A percentile compares a stretch with the other conserved stretches of the same genome.
These are phyloP conservation scores for Fusarium decemcellulare DNA, from an alignment of 2,329 filamentous ascomycete genomes.

Conservation along the genomic window DNA sequence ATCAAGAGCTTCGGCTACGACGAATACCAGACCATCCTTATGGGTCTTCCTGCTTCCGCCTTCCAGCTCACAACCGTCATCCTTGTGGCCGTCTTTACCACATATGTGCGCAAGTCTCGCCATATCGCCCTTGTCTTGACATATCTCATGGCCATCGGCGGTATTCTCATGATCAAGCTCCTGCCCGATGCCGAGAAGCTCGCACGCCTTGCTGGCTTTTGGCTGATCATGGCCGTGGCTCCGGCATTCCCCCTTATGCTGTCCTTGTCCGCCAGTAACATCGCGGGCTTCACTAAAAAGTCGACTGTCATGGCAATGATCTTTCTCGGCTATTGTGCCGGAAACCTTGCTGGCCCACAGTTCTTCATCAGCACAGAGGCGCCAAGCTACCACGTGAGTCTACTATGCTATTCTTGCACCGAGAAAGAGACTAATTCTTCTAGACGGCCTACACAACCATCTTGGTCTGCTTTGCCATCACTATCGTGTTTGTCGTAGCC, in stretches of 20 bases:
- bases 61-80: constrained; percentile 37
- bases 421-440: constrained; percentile 2
- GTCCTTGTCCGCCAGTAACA: constrained; percentile 69
- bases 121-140: constrained; percentile 19
- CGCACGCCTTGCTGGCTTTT: constrained; percentile 37
- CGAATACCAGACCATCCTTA: constrained; percentile 31
- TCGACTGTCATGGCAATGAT: constrained; percentile 68
- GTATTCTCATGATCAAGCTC: constrained; percentile 37
- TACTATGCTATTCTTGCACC: no score
- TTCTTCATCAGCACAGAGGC: constrained; percentile 25
- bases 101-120: constrained; percentile 28
- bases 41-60: constrained; percentile 22
- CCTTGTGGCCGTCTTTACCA: constrained; percentile 28
- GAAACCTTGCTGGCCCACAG: constrained; percentile 72
- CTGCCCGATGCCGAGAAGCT: constrained; percentile 29
- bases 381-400: constrained; percentile 19
- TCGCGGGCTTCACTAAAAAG: constrained; percentile 75
- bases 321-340: constrained; percentile 71
- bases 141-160: constrained; percentile 32
- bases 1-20: constrained; percentile 42
- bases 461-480: constrained; percentile 26
- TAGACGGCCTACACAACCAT: constrained; percentile 29
- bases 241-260: constrained; percentile 58
- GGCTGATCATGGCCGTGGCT: constrained; percentile 69
- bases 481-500: constrained; percentile 17